Evolutionary conservation across 306 rosid genomes (phyloP).

Genomic region (Dalbergia cochinchinensis): DNA sequence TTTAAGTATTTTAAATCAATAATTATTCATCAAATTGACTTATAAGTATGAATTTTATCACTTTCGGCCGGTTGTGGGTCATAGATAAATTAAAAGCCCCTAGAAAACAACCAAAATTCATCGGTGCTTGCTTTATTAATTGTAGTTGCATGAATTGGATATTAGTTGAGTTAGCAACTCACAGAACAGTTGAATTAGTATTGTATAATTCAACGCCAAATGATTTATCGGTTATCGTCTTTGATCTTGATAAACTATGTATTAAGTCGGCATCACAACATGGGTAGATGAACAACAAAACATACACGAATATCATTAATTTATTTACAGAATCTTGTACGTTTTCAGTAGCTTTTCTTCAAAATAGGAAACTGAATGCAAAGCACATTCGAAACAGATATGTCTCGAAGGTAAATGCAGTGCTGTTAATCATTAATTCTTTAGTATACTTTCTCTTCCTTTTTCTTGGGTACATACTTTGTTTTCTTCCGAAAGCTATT

Average conservation of each 20-base stretch:
- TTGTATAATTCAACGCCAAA: neutral
- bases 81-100: neutral
- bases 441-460: conserved; percentile 8
- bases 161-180: neutral
- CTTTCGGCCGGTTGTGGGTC: neutral
- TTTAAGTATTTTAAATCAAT: too few species aligned
- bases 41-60: neutral
- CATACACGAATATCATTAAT: too few species aligned
- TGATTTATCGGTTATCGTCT: too few species aligned
- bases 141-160: neutral
- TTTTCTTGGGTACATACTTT: neutral
- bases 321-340: neutral
- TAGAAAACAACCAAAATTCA: neutral
- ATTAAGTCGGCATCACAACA: neutral
- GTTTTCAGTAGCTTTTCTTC: neutral
- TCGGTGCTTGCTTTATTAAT: neutral
- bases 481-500: conserved; percentile 24
- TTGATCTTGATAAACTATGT: too few species aligned
- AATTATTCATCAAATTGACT: too few species aligned
- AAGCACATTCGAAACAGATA: conserved; percentile 9
- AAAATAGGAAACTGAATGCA: neutral
- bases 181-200: too few species aligned
- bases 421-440: conserved; percentile 3
- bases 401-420: conserved; percentile 16
- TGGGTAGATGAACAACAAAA: neutral